These are phyloP conservation scores for Millerozyma acaciae DNA, from an alignment of 805 yeast species.

Conservation along the genomic window DNA sequence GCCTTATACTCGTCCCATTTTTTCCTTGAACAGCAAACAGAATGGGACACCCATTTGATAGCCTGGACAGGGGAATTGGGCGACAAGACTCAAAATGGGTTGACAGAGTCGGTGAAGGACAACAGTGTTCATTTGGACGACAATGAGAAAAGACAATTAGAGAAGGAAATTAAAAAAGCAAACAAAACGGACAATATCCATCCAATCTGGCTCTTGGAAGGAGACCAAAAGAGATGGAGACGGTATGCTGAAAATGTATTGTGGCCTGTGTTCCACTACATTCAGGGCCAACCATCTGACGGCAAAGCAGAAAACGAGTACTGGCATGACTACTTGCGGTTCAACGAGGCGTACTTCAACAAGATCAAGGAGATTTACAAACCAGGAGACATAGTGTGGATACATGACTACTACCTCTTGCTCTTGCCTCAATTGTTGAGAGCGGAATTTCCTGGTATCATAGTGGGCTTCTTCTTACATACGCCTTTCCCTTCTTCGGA, in stretches of 20 bases:
- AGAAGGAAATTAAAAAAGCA: conserved; percentile 42
- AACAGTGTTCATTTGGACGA: conserved; percentile 62
- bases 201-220: conserved; percentile 85
- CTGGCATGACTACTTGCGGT: conserved; percentile 86
- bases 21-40: conserved; percentile 57
- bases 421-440: conserved; percentile 80
- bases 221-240: conserved; percentile 82
- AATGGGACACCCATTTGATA: conserved; percentile 84
- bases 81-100: conserved; percentile 20
- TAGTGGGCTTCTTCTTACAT: conserved; percentile 77
- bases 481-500: conserved; percentile 95
- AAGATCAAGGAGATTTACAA: conserved; percentile 67
- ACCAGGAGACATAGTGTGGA: conserved; percentile 90
- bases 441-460: conserved; percentile 68
- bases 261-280: conserved; percentile 96
- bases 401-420: conserved; percentile 84
- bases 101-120: conserved; percentile 37
- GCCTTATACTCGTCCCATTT: conserved; percentile 76
- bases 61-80: conserved; percentile 95
- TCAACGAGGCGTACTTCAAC: conserved; percentile 87
- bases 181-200: conserved; percentile 54
- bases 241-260: conserved; percentile 82
- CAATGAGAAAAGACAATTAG: conserved; percentile 51
- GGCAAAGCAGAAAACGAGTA: conserved; percentile 63
- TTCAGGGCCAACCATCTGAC: conserved; percentile 70